Conservation (phyloP, 2,329 filamentous ascomycete genomes). For the Claviceps purpurea region DNA sequence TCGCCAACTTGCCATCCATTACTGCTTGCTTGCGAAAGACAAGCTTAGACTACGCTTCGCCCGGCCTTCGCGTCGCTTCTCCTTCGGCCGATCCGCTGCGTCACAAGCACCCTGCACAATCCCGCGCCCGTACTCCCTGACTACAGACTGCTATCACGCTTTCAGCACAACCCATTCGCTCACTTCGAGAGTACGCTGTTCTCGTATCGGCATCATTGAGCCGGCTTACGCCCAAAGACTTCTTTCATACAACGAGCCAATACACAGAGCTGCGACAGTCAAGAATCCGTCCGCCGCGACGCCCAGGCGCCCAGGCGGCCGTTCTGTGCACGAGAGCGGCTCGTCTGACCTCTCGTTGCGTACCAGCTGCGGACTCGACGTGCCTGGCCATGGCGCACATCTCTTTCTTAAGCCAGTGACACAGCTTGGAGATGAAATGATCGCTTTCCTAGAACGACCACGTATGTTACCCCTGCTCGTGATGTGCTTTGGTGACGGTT, state of each 20-base stretch:
- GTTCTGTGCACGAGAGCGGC: neutral
- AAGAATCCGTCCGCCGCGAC: neutral
- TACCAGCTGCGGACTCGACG: neutral
- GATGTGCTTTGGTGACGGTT: neutral
- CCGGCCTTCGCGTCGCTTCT: no score
- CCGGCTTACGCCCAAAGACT: neutral
- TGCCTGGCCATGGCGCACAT: slow-evolving; percentile 2
- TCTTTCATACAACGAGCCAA: neutral
- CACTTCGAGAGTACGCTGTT: neutral
- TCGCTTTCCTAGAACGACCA: neutral
- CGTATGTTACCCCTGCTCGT: neutral
- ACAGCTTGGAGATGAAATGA: neutral
- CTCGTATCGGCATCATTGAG: neutral
- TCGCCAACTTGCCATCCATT: neutral
- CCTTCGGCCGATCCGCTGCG: no score
- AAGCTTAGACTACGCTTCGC: no score
- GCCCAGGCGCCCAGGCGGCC: neutral
- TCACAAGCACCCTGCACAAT: neutral
- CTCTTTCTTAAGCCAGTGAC: slow-evolving; percentile 3
- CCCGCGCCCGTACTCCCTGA: neutral
- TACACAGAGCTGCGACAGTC: neutral
- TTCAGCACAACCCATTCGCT: neutral
- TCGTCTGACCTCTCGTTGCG: neutral
- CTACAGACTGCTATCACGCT: neutral
- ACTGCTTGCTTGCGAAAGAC: neutral